Percentiles rank a stretch among this genome's conserved stretches.
phyloP scores from a whole-genome alignment of 2,329 filamentous ascomycete species.

The Phialophora macrospora region DNA sequence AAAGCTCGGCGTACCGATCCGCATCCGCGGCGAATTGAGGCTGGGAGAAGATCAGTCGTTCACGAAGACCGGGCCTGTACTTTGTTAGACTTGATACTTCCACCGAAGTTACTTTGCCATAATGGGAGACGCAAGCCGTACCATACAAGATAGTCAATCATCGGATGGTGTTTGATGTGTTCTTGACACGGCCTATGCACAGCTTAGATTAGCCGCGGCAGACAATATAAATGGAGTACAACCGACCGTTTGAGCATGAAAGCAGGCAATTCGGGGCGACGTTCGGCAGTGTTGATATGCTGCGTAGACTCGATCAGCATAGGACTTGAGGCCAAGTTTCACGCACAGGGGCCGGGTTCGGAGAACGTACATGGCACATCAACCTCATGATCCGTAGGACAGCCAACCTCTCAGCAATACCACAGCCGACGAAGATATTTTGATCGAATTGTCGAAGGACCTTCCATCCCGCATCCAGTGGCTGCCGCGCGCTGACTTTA shows the following conservation, averaged over 20 bases:
- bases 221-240: background rate
- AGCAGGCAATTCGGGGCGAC: background rate
- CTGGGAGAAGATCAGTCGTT: background rate
- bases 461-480: conserved; percentile 27
- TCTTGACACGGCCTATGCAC: background rate
- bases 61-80: background rate
- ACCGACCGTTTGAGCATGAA: background rate
- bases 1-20: background rate
- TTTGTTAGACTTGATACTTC: background rate
- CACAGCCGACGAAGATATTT: conserved; percentile 15
- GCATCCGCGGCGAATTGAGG: background rate
- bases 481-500: conserved; percentile 1
- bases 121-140: background rate
- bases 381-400: conserved; percentile 5
- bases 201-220: background rate
- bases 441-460: conserved; percentile 24
- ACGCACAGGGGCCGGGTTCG: no score
- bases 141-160: background rate
- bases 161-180: background rate
- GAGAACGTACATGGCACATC: background rate
- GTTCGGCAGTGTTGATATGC: background rate
- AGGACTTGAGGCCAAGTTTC: background rate
- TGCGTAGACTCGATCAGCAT: background rate
- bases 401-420: conserved; percentile 15
- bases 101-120: background rate